Conservation (phyloP, 108 stramenopile genomes). For the Cylindrotheca closterium region DNA sequence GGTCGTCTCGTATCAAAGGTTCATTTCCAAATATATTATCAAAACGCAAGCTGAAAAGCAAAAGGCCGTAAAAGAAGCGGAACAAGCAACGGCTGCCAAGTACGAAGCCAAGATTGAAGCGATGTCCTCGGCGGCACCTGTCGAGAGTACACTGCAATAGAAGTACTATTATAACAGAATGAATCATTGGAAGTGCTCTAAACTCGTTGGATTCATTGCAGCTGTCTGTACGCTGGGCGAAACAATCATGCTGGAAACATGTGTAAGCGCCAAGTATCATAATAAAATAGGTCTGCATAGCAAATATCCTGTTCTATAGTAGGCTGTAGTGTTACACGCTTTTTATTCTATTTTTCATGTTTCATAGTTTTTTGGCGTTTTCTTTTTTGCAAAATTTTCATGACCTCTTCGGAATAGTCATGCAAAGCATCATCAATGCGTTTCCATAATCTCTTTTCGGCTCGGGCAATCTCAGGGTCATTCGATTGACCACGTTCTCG, state of each 20-base stretch:
- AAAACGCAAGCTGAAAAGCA: constrained; percentile 58
- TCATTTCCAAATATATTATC: constrained; percentile 61
- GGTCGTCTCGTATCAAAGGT: constrained; percentile 47
- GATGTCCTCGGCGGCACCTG: too few relatives aligned
- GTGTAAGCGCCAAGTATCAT: too few relatives aligned
- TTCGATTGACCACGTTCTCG: constrained; percentile 21
- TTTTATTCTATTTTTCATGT: too few relatives aligned
- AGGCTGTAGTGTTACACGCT: too few relatives aligned
- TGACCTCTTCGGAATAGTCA: constrained; percentile 35
- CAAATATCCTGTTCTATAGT: too few relatives aligned
- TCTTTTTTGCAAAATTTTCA: constrained; percentile 21
- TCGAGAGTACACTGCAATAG: too few relatives aligned
- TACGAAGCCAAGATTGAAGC: constrained; percentile 40
- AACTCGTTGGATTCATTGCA: too few relatives aligned
- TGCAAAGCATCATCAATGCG: constrained; percentile 37
- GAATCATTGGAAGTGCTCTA: too few relatives aligned
- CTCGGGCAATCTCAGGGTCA: constrained; percentile 43
- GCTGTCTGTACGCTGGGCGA: too few relatives aligned
- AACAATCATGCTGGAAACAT: too few relatives aligned
- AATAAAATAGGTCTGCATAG: too few relatives aligned
- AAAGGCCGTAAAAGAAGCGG: constrained; percentile 47
- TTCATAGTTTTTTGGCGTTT: not conserved
- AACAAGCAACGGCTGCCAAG: constrained; percentile 31
- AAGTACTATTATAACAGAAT: too few relatives aligned
- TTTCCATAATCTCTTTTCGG: constrained; percentile 36